Percentiles rank a stretch among this genome's conserved stretches.
phyloP scores from a whole-genome alignment of 768 basidiomycete genomes.

The Trametes gibbosa region DNA sequence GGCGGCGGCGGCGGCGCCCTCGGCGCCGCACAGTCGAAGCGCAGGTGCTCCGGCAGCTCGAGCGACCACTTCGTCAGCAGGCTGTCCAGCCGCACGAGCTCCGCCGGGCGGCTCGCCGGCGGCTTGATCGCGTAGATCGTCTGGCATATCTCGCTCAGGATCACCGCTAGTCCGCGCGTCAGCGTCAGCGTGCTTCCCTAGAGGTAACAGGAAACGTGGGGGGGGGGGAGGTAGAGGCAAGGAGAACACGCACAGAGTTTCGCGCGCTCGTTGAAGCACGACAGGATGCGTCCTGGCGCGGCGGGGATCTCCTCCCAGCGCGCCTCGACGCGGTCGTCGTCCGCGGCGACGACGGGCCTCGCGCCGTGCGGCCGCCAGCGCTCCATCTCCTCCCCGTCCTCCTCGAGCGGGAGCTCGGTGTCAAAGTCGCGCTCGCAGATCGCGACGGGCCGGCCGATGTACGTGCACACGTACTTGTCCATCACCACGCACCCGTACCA shows the following conservation, averaged over 20 bases:
- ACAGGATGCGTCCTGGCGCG: slow-evolving; percentile 51
- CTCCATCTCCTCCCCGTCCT: slow-evolving; percentile 71
- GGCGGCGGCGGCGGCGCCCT: slow-evolving; percentile 50
- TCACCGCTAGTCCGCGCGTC: slow-evolving; percentile 46
- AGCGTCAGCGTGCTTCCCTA: not conserved
- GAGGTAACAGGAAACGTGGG: not conserved
- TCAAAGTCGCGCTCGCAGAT: slow-evolving; percentile 78
- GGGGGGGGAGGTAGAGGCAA: not conserved
- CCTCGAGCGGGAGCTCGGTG: slow-evolving; percentile 58
- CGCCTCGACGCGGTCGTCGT: slow-evolving; percentile 24
- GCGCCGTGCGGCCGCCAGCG: slow-evolving; percentile 44
- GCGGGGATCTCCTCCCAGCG: slow-evolving; percentile 24
- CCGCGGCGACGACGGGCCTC: slow-evolving; percentile 29
- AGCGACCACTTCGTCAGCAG: slow-evolving; percentile 73
- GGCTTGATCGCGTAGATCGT: slow-evolving; percentile 67
- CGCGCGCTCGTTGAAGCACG: slow-evolving; percentile 79
- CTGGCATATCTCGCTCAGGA: slow-evolving; percentile 67
- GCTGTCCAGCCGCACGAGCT: slow-evolving; percentile 57
- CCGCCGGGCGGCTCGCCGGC: slow-evolving; percentile 52
- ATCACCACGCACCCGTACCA: slow-evolving; percentile 80
- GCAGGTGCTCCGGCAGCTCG: slow-evolving; percentile 65
- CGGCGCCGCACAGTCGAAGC: slow-evolving; percentile 52
- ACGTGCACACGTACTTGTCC: slow-evolving; percentile 77
- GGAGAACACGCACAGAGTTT: slow-evolving; percentile 53
- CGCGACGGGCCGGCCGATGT: slow-evolving; percentile 75